Percentiles rank a stretch among this genome's conserved stretches.
Conservation (phyloP, 2,329 filamentous ascomycete species). For the Xylariaceae sp. region DNA sequence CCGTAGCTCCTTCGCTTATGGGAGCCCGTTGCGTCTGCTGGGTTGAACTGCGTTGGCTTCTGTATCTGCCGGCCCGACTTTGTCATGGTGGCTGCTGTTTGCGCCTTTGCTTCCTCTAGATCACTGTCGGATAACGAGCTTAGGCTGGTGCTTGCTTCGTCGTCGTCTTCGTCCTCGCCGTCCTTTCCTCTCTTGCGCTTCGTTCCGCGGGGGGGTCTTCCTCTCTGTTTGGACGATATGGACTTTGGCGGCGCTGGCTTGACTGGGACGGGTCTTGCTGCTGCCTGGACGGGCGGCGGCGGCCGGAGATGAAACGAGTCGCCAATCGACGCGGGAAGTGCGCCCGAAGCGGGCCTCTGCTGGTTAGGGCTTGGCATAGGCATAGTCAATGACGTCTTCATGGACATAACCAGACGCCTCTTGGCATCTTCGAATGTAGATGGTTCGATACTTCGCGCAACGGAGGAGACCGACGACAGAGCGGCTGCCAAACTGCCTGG, state of each 20-base stretch:
- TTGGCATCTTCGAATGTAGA: conserved; percentile 39
- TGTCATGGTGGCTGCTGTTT: conserved; percentile 60
- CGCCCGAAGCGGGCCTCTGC: background rate
- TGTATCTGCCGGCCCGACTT: conserved; percentile 71
- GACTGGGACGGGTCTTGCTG: conserved; percentile 1
- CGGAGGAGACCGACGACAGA: conserved; percentile 34
- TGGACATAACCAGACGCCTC: conserved; percentile 38
- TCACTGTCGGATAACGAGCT: conserved; percentile 32
- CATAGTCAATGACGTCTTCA: conserved; percentile 40
- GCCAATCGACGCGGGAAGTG: conserved; percentile 13
- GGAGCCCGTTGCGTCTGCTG: conserved; percentile 31
- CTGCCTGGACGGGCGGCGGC: conserved; percentile 13
- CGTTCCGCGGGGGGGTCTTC: conserved; percentile 22
- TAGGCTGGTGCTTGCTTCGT: conserved; percentile 26
- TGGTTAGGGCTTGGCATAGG: conserved; percentile 30
- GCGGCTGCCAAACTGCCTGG: conserved; percentile 35
- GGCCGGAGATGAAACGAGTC: conserved; percentile 28
- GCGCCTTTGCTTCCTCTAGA: conserved; percentile 33
- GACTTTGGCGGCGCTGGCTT: conserved; percentile 16
- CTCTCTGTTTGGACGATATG: conserved; percentile 16
- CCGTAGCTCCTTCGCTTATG: conserved; percentile 44
- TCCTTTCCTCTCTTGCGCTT: conserved; percentile 37
- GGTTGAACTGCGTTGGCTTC: conserved; percentile 61
- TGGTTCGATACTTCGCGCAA: conserved; percentile 32
- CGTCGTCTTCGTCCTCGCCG: conserved; percentile 21